phyloP scores from a whole-genome alignment of 495 filamentous ascomycete species.

The Extremus antarcticus region DNA sequence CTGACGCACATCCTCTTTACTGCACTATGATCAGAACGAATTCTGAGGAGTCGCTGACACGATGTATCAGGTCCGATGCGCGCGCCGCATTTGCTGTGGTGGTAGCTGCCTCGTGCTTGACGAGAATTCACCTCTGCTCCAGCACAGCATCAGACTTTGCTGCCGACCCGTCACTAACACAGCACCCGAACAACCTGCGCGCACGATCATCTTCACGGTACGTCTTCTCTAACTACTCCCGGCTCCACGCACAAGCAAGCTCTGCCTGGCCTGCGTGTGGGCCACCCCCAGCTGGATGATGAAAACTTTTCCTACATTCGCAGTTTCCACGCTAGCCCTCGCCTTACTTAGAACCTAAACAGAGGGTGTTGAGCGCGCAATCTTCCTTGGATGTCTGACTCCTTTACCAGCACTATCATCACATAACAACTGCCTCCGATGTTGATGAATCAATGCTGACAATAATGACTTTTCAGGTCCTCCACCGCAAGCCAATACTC shows the following conservation, averaged over 20 bases:
- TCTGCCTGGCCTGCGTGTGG: not conserved
- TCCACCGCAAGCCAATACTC: no score
- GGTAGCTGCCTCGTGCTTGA: no score
- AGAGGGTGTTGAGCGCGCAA: conserved; percentile 42
- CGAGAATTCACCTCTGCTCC: no score
- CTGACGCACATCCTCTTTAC: conserved; percentile 44
- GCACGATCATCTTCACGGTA: no score
- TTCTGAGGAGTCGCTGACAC: not conserved
- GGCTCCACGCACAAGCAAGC: no score
- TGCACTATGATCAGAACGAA: not conserved
- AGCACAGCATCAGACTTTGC: no score
- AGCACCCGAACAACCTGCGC: no score
- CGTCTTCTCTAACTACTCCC: no score
- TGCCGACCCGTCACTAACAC: no score
- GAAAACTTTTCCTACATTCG: conserved; percentile 49
- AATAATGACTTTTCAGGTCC: not conserved
- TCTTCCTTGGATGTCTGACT: conserved; percentile 60
- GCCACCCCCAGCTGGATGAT: conserved; percentile 35
- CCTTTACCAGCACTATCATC: not conserved
- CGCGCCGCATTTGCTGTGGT: not conserved
- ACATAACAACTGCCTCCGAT: not conserved
- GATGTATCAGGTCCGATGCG: not conserved
- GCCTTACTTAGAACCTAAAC: conserved; percentile 40
- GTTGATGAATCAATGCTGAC: not conserved
- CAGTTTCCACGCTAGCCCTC: conserved; percentile 59